phyloP scores from a whole-genome alignment of 2,329 filamentous ascomycete genomes.

The Exophiala sp. region DNA sequence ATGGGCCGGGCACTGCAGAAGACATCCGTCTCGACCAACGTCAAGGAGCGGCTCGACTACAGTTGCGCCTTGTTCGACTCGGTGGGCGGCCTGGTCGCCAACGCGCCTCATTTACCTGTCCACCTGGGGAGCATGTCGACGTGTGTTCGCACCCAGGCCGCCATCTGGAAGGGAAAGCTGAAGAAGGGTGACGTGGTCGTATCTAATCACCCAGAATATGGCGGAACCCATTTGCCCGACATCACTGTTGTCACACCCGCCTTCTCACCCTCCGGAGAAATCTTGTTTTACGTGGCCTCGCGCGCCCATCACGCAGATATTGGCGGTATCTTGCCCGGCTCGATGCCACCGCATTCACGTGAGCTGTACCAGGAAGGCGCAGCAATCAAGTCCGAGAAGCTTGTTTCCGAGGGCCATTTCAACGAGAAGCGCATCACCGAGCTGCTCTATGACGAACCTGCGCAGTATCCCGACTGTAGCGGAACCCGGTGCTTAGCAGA shows the following conservation, averaged over 20 bases:
- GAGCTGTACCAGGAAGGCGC: slow-evolving; percentile 61
- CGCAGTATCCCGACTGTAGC: slow-evolving; percentile 66
- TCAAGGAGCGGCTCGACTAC: slow-evolving; percentile 75
- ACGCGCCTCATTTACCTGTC: slow-evolving; percentile 70
- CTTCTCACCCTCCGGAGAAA: slow-evolving; percentile 57
- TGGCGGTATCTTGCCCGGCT: slow-evolving; percentile 73
- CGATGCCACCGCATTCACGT: slow-evolving; percentile 73
- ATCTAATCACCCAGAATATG: slow-evolving; percentile 77
- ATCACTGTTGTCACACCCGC: slow-evolving; percentile 77
- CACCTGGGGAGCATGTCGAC: slow-evolving; percentile 76
- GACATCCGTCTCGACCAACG: slow-evolving; percentile 57
- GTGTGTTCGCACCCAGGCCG: slow-evolving; percentile 66
- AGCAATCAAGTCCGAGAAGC: slow-evolving; percentile 58
- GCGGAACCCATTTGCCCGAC: slow-evolving; percentile 76
- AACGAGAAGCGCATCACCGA: slow-evolving; percentile 70
- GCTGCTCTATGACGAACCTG: slow-evolving; percentile 66
- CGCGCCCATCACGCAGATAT: slow-evolving; percentile 80
- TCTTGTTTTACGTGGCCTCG: slow-evolving; percentile 76
- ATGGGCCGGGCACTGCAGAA: slow-evolving; percentile 54
- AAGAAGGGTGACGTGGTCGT: slow-evolving; percentile 76
- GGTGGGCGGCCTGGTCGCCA: slow-evolving; percentile 66
- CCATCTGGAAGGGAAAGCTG: slow-evolving; percentile 72
- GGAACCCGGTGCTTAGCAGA: slow-evolving; percentile 74
- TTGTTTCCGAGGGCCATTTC: slow-evolving; percentile 50
- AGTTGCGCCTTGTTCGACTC: slow-evolving; percentile 70